These are phyloP conservation scores for Boletus smithii DNA, from an alignment of 1,284 basidiomycete species.

Conservation along the genomic window DNA sequence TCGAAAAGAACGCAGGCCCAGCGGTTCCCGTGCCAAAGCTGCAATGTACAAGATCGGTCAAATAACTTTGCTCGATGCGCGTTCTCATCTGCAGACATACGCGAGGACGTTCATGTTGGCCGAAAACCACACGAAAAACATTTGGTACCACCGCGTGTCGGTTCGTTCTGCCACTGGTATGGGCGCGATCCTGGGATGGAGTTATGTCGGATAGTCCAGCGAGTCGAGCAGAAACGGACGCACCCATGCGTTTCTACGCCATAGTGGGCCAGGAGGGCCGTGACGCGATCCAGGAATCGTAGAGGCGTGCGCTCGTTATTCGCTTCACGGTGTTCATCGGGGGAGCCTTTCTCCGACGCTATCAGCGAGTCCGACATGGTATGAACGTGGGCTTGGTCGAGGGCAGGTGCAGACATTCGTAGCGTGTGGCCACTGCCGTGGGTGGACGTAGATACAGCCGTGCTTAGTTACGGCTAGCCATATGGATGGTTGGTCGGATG, in stretches of 20 bases:
- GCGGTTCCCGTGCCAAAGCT: constrained; percentile 55
- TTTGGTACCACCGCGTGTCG: constrained; percentile 55
- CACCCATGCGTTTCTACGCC: constrained; percentile 41
- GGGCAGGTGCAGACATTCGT: constrained; percentile 11
- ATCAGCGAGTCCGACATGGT: background rate
- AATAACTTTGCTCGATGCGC: too few species aligned
- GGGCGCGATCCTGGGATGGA: constrained; percentile 46
- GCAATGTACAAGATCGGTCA: background rate
- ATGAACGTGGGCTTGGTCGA: background rate
- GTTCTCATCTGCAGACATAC: constrained; percentile 29
- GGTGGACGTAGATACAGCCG: too few species aligned
- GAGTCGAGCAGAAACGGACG: constrained; percentile 7
- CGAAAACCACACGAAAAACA: constrained; percentile 68
- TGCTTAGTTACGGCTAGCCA: too few species aligned
- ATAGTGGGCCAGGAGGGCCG: constrained; percentile 21
- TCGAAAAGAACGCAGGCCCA: constrained; percentile 56
- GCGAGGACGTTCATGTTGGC: constrained; percentile 58
- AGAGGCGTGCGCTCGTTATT: constrained; percentile 2
- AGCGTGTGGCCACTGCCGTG: background rate
- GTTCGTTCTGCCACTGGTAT: constrained; percentile 43
- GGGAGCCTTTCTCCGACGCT: constrained; percentile 3
- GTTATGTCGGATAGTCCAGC: background rate
- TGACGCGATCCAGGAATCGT: constrained; percentile 17
- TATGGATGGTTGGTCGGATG: too few species aligned
- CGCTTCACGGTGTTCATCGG: background rate